Percentiles rank a stretch among this genome's conserved stretches.
Conservation (phyloP, 495 filamentous ascomycete genomes). For the Pyrenula aspistea region DNA sequence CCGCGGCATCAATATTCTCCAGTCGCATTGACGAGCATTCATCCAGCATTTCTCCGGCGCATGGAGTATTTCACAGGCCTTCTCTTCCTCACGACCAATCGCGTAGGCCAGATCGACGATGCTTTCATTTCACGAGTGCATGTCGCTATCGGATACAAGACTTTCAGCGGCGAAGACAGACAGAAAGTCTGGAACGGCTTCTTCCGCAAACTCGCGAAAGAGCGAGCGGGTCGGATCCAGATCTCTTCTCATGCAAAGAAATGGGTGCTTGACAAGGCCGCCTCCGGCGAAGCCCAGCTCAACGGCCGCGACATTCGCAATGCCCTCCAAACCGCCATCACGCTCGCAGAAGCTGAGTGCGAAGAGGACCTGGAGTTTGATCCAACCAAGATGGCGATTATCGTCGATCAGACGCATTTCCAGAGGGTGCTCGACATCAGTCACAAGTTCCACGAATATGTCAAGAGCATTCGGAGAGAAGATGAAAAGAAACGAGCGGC, state of each 20-base stretch:
- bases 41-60: background rate
- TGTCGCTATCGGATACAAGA: background rate
- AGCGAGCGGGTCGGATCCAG: constrained; percentile 2
- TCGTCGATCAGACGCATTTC: too few relatives aligned
- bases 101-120: too few relatives aligned
- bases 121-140: constrained; percentile 26
- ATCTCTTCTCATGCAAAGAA: background rate
- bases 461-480: too few relatives aligned
- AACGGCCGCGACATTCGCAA: background rate
- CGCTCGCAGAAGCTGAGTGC: too few relatives aligned
- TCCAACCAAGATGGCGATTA: too few relatives aligned
- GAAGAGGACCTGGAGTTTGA: too few relatives aligned
- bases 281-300: background rate
- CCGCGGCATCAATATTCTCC: background rate
- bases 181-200: constrained; percentile 9
- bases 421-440: constrained; percentile 9
- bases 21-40: background rate
- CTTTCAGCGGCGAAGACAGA: constrained; percentile 1
- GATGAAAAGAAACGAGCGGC: too few relatives aligned
- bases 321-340: background rate
- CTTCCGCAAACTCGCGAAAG: constrained; percentile 10
- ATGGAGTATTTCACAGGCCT: too few relatives aligned
- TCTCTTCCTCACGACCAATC: too few relatives aligned
- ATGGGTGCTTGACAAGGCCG: background rate
- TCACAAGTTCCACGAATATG: too few relatives aligned